phyloP scores from a whole-genome alignment of 129 eudicot genomes.

The sunflower (Helianthus annuus) region DNA sequence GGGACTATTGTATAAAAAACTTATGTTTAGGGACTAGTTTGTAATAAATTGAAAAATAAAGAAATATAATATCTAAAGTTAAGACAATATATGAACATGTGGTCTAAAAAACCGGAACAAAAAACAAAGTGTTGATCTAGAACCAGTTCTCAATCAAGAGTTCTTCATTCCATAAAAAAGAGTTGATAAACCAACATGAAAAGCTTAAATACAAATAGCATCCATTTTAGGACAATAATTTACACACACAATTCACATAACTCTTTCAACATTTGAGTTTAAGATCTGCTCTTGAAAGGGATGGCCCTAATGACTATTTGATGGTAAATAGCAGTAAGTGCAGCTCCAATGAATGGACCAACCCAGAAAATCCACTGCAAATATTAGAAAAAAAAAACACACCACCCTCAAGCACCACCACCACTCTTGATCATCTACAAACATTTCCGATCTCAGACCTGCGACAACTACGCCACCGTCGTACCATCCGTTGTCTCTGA shows the following conservation, averaged over 20 bases:
- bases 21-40: too few relatives aligned
- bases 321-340: conserved; percentile 84
- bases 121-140: conserved; percentile 4
- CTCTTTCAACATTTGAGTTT: conserved; percentile 13
- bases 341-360: conserved; percentile 93
- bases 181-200: conserved; percentile 29
- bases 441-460: too few relatives aligned
- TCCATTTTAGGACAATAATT: conserved; percentile 39
- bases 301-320: conserved; percentile 79
- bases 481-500: too few relatives aligned
- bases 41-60: too few relatives aligned
- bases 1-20: too few relatives aligned
- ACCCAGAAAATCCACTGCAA: conserved; percentile 91
- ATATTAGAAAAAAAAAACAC: conserved; percentile 5
- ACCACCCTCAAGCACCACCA: not conserved
- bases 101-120: not conserved
- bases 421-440: too few relatives aligned
- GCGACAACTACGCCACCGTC: too few relatives aligned
- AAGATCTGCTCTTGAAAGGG: conserved; percentile 78
- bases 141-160: conserved; percentile 3
- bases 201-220: conserved; percentile 37
- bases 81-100: too few relatives aligned
- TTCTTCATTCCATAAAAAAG: conserved; percentile 20
- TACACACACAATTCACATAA: conserved; percentile 40
- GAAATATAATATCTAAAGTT: too few relatives aligned